Conservation (phyloP, 176 grass and related monocot genomes). For the Tillandsia leiboldiana region DNA sequence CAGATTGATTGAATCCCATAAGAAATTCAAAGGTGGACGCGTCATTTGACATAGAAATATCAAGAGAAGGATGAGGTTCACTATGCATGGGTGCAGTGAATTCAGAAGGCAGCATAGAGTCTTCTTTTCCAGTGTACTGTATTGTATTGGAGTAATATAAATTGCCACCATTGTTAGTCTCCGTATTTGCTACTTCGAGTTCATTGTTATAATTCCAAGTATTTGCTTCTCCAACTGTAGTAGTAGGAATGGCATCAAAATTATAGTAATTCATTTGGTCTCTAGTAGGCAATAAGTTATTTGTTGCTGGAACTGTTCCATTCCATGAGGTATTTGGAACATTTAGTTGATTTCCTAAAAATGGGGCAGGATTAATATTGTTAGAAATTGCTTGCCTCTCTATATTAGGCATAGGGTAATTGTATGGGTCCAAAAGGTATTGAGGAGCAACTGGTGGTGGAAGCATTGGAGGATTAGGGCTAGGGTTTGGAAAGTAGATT, state of each 20-base stretch:
- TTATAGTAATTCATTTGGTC: neutral
- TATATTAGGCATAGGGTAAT: neutral
- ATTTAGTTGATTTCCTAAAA: neutral
- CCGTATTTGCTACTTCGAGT: neutral
- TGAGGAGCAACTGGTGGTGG: neutral
- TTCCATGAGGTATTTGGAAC: neutral
- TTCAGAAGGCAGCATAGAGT: neutral
- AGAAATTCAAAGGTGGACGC: neutral
- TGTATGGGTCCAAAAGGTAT: neutral
- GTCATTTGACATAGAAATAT: neutral
- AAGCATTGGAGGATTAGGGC: neutral
- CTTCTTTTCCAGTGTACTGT: neutral
- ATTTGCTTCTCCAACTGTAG: neutral
- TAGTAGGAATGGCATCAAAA: neutral
- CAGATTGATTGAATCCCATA: neutral
- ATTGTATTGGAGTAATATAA: neutral
- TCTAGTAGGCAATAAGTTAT: neutral
- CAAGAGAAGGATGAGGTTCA: neutral
- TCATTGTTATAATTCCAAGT: neutral
- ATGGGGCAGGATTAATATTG: neutral
- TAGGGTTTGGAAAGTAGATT: neutral
- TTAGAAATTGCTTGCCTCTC: neutral
- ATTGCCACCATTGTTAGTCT: neutral
- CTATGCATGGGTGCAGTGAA: neutral
- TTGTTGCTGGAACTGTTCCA: neutral